phyloP scores from a whole-genome alignment of 306 rosid genomes.

The Prunus kanzakura region DNA sequence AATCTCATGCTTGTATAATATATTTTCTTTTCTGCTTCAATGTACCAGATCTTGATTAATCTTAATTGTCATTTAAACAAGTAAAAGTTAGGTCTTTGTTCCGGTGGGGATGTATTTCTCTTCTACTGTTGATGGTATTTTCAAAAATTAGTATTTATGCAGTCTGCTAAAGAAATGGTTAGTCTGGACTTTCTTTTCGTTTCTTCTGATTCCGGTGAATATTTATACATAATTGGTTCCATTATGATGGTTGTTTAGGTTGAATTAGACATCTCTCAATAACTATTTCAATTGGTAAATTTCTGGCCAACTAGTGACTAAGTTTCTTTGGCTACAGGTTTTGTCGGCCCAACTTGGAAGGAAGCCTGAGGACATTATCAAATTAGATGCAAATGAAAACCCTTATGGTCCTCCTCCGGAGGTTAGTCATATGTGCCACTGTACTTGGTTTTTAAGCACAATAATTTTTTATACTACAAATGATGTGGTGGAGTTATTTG shows the following conservation, averaged over 20 bases:
- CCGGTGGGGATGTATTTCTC: not conserved
- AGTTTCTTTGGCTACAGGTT: slow-evolving; percentile 46
- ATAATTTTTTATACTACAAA: slow-evolving; percentile 1
- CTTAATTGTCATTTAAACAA: not conserved
- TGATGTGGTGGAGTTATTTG: slow-evolving; percentile 5
- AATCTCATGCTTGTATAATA: not conserved
- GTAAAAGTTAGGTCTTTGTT: not conserved
- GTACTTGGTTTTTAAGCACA: not conserved
- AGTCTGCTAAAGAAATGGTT: not conserved
- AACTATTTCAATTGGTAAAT: not conserved
- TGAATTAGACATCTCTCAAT: not conserved
- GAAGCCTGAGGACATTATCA: slow-evolving; percentile 92
- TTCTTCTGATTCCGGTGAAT: not conserved
- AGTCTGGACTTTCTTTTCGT: not conserved
- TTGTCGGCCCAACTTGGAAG: slow-evolving; percentile 80
- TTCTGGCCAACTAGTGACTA: slow-evolving; percentile 7
- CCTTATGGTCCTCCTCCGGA: slow-evolving; percentile 99
- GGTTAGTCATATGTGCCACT: slow-evolving; percentile 35
- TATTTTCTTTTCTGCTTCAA: not conserved
- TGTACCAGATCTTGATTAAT: not conserved
- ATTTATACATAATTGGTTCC: not conserved
- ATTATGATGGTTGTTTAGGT: not conserved
- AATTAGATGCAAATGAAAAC: slow-evolving; percentile 95
- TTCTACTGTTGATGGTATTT: too few species aligned
- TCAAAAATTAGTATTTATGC: too few species aligned